Evolutionary conservation across 495 filamentous ascomycete species (phyloP), one percentile per base, ranked within the genome.

Genomic region (Penicillium daleae): DNA sequence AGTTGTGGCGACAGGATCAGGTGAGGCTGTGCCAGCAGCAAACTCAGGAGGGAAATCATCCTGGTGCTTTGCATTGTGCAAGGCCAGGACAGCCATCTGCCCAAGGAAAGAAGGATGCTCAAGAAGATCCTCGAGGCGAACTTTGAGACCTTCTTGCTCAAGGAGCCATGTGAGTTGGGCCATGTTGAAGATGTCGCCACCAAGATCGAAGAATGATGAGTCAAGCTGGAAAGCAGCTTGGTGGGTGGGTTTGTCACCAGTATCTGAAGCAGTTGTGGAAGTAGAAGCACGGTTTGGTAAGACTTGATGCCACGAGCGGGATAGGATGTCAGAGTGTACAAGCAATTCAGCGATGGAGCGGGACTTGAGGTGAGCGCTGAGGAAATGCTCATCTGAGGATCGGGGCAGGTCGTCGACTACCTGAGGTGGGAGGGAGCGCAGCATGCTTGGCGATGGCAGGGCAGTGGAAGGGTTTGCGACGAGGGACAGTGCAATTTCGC

Each of bases 181-280:
- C 53, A 86, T 74, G 24, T 75, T 79, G 69, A 84, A 78, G 40
- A 85, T 74, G 59, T 86, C 83, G 15, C 83, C 83, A 12, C 83
- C 83, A 1, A 82, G 75, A 3, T 80, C 74, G 65, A 84, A 86
- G 72, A 86, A 85, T 0, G 79, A 80, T 0, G 80, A 80, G 29
- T 80, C 74, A 31, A 81, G 73, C 42, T 80, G 77, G 75, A 69
- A 84, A 9, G 61, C 40, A 8, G 61, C 62, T 42, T 58, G 71
- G 24, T 60, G 58, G 19, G 29, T 44, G 9, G 46, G 51, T 13
- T 64, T 64, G 21, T 67, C 52, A 32, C 61, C 56, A 7, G 50
- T 12, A 2, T 71, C 68, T 1, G 49, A 5, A 37, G 35, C 59
- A 9, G 53, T 19, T 1, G 55, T 24, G 1, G 39, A 35, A 7